A percentile compares a stretch with the other conserved stretches of the same genome.
phyloP scores from a whole-genome alignment of 1,284 basidiomycete genomes.

The Mycosarcoma maydis region DNA sequence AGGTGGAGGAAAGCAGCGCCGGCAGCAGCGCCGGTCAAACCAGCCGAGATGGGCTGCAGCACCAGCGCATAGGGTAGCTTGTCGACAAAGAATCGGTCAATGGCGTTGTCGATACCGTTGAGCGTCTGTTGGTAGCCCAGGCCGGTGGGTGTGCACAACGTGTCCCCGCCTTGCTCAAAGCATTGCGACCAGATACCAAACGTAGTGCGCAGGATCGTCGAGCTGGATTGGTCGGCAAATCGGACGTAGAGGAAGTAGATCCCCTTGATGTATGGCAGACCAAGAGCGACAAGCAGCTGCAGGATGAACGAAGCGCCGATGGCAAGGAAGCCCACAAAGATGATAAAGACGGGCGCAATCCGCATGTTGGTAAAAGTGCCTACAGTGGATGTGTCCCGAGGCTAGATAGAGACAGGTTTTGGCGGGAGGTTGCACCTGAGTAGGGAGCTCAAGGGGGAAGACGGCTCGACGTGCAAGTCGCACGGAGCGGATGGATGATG shows the following conservation, averaged over 20 bases:
- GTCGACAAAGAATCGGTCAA: conserved; percentile 39
- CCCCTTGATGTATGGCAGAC: conserved; percentile 54
- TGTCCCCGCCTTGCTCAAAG: conserved; percentile 9
- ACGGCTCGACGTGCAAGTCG: conserved; percentile 15
- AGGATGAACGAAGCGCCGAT: conserved; percentile 58
- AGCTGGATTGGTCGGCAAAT: conserved; percentile 16
- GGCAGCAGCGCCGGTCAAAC: conserved; percentile 55
- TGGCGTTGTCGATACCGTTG: conserved; percentile 22
- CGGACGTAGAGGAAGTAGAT: conserved; percentile 54
- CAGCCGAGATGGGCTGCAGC: conserved; percentile 56
- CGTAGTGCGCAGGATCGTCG: conserved; percentile 12
- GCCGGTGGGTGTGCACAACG: conserved; percentile 35
- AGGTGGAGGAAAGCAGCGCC: conserved; percentile 54
- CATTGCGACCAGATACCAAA: conserved; percentile 58
- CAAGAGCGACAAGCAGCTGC: conserved; percentile 53
- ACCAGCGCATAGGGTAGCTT: conserved; percentile 56
- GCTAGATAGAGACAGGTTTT: not conserved
- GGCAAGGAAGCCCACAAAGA: conserved; percentile 51
- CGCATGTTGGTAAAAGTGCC: conserved; percentile 18
- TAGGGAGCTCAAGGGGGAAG: too few species aligned
- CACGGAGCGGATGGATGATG: conserved; percentile 22
- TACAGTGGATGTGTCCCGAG: not conserved
- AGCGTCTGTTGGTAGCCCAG: conserved; percentile 45
- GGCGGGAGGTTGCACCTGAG: not conserved
- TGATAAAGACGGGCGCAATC: conserved; percentile 31